phyloP scores from a whole-genome alignment of 1,284 basidiomycete species.

The Cryptococcus sp. region DNA sequence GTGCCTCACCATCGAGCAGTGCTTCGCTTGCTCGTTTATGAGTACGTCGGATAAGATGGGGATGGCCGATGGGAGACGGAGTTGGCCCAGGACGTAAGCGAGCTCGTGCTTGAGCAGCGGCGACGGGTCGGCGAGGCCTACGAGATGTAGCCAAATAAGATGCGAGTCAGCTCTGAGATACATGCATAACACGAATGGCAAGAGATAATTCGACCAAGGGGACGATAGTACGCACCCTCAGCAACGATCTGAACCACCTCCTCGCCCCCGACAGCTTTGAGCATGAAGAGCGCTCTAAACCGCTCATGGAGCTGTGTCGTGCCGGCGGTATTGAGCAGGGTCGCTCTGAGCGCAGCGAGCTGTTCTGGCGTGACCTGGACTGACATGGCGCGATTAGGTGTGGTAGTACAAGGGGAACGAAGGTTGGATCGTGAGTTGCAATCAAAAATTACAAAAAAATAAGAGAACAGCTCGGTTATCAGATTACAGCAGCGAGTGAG shows the following conservation, averaged over 20 bases:
- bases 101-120: constrained; percentile 95
- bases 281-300: constrained; percentile 89
- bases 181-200: neutral
- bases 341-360: constrained; percentile 44
- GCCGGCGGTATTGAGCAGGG: constrained; percentile 74
- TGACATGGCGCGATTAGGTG: constrained; percentile 25
- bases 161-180: constrained; percentile 8
- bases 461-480: too few relatives aligned
- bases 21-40: constrained; percentile 59
- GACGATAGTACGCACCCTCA: constrained; percentile 61
- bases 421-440: too few relatives aligned
- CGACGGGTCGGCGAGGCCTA: constrained; percentile 83
- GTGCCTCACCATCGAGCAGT: constrained; percentile 89
- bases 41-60: constrained; percentile 78
- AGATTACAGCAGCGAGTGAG: too few relatives aligned
- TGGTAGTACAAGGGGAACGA: too few relatives aligned
- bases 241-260: constrained; percentile 79
- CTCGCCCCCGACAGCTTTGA: constrained; percentile 79
- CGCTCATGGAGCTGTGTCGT: constrained; percentile 79
- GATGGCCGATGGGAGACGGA: constrained; percentile 72
- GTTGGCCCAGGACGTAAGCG: constrained; percentile 95
- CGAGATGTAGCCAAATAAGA: neutral
- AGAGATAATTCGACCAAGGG: neutral
- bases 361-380: constrained; percentile 46
- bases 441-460: too few relatives aligned